These are phyloP conservation scores for Verticillium dahliae DNA, from an alignment of 2,329 filamentous ascomycete genomes.

Conservation along the genomic window DNA sequence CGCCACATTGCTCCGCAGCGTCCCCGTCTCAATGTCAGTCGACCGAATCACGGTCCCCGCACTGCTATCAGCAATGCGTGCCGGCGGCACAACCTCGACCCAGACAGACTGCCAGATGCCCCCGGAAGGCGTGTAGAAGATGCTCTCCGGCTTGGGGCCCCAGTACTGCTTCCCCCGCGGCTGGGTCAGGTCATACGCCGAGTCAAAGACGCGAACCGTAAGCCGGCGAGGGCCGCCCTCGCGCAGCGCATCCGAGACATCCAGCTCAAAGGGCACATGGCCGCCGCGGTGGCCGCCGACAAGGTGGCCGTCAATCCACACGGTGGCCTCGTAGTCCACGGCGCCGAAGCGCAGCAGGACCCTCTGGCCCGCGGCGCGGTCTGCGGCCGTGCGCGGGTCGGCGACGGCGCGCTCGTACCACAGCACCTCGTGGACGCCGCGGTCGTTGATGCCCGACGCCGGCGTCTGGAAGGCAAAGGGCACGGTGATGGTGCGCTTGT, in stretches of 20 bases:
- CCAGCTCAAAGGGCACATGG: conserved; percentile 52
- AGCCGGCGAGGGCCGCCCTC: conserved; percentile 27
- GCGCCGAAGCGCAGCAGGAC: conserved; percentile 52
- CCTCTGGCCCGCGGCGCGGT: conserved; percentile 31
- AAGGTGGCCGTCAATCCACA: conserved; percentile 48
- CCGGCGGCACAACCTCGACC: conserved; percentile 46
- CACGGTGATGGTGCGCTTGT: conserved; percentile 50
- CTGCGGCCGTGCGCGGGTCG: conserved; percentile 38
- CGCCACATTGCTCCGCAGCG: conserved; percentile 42
- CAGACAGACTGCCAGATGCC: conserved; percentile 54
- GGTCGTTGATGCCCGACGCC: conserved; percentile 56
- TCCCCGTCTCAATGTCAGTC: conserved; percentile 44
- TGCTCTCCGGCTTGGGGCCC: conserved; percentile 52
- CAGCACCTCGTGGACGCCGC: conserved; percentile 57
- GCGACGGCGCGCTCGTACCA: conserved; percentile 55
- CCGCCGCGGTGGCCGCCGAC: conserved; percentile 51
- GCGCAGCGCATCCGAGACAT: conserved; percentile 43
- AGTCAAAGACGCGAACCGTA: conserved; percentile 55
- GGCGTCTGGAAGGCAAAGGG: conserved; percentile 61
- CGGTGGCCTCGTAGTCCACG: conserved; percentile 53
- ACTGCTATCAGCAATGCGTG: conserved; percentile 47
- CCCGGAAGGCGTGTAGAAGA: conserved; percentile 52
- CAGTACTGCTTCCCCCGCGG: conserved; percentile 64
- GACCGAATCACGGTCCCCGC: conserved; percentile 48
- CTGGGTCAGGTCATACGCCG: conserved; percentile 56